phyloP scores from a whole-genome alignment of 371 early-diverging fungal genomes.

The Lichtheimia hyalospora region DNA sequence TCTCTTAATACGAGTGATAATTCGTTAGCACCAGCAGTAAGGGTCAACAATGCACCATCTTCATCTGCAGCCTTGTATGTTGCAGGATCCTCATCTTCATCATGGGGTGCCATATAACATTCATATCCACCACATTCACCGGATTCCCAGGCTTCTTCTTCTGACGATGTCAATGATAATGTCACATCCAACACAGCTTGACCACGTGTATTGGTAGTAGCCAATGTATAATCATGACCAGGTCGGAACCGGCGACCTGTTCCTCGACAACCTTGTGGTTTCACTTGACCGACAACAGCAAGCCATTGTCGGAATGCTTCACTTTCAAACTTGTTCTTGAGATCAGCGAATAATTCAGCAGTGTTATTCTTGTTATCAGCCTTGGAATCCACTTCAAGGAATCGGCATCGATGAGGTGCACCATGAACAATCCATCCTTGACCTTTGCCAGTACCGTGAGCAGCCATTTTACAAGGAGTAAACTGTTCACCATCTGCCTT shows the following conservation, averaged over 20 bases:
- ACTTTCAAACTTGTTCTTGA: slow-evolving; percentile 35
- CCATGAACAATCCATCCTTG: slow-evolving; percentile 58
- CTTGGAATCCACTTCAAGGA: slow-evolving; percentile 21
- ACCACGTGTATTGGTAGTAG: slow-evolving; percentile 43
- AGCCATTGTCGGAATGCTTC: slow-evolving; percentile 53
- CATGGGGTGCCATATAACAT: slow-evolving; percentile 72
- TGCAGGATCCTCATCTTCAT: slow-evolving; percentile 69
- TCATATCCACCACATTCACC: slow-evolving; percentile 78
- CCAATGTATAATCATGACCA: slow-evolving; percentile 76
- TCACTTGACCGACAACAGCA: slow-evolving; percentile 35
- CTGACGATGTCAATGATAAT: slow-evolving; percentile 44
- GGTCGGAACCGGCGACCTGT: slow-evolving; percentile 65
- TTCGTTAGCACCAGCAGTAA: slow-evolving; percentile 64
- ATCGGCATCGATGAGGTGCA: slow-evolving; percentile 63
- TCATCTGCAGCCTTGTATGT: slow-evolving; percentile 63
- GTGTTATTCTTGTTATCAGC: slow-evolving; percentile 9
- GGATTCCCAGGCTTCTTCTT: slow-evolving; percentile 47
- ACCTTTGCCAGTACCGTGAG: slow-evolving; percentile 56
- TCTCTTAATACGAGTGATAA: slow-evolving; percentile 68
- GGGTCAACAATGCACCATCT: slow-evolving; percentile 69
- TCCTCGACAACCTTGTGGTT: slow-evolving; percentile 38
- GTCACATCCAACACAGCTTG: slow-evolving; percentile 57
- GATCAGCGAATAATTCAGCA: slow-evolving; percentile 9
- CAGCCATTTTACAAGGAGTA: slow-evolving; percentile 29
- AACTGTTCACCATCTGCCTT: slow-evolving; percentile 38